These are phyloP conservation scores for Coniochaeta hoffmannii DNA, from an alignment of 2,329 filamentous ascomycete genomes.

Conservation along the genomic window DNA sequence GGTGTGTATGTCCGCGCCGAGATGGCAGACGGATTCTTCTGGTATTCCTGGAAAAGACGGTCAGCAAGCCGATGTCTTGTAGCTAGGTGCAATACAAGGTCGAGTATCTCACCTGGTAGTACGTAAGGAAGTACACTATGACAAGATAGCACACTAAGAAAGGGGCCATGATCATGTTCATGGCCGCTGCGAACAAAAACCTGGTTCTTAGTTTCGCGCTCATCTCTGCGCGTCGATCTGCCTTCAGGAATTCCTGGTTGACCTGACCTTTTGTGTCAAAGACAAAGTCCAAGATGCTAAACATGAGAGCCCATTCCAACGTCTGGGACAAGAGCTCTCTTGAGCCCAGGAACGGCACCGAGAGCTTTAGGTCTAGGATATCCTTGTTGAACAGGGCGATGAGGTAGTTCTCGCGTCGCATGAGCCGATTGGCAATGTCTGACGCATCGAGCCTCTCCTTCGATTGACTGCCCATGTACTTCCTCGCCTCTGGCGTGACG, in stretches of 20 bases:
- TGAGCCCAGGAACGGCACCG: constrained; percentile 72
- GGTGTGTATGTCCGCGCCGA: constrained; percentile 89
- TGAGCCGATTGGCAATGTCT: constrained; percentile 92
- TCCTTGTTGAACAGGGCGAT: constrained; percentile 98
- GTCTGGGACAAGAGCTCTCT: constrained; percentile 83
- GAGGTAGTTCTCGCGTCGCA: constrained; percentile 94
- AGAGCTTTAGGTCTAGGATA: constrained; percentile 77
- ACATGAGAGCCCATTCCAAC: constrained; percentile 85
- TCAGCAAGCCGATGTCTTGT: neutral
- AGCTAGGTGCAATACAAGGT: neutral
- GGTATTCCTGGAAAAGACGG: constrained; percentile 63
- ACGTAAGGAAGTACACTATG: constrained; percentile 86
- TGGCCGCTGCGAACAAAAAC: constrained; percentile 74
- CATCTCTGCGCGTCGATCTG: constrained; percentile 69
- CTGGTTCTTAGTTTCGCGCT: constrained; percentile 71
- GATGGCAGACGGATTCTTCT: constrained; percentile 82
- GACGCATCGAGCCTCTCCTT: constrained; percentile 94
- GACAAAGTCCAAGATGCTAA: constrained; percentile 86
- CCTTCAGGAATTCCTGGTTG: constrained; percentile 75
- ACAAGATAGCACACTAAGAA: constrained; percentile 82
- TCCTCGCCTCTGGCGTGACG: constrained; percentile 42
- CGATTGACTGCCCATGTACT: constrained; percentile 71
- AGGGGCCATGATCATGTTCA: constrained; percentile 81
- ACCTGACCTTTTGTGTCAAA: constrained; percentile 88
- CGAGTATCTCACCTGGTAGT: constrained; percentile 68